Evolutionary conservation across 139 green algal species (phyloP), one percentile per base, ranked within the genome.

Genomic region (Auxenochlorella protothecoides): DNA sequence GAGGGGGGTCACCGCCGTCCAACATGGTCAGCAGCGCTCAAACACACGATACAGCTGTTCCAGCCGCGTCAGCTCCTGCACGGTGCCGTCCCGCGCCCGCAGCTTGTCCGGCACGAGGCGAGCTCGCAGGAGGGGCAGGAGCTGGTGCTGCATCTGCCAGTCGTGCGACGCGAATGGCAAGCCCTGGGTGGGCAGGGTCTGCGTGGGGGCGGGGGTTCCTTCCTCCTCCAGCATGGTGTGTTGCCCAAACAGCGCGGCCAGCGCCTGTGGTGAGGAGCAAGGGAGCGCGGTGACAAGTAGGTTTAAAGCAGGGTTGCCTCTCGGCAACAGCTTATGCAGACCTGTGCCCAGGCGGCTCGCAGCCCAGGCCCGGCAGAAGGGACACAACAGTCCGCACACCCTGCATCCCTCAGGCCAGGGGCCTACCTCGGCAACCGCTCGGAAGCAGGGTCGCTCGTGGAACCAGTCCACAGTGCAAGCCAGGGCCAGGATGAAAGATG

Each of bases 1-100:
- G 27, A 44, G 27, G 27, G 27, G 27, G 27, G 27, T 44, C 27
- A 44, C 27, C 27, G 27, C 27, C 27, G 27, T 44, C 27, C 27
- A 44, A 44, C 27, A 44, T 44, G 27, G 5, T 80, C 79, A 96
- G 75, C 92, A 97, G 10, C 92, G 76, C 83, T 97, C 92, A 83
- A 97, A 97, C 13, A 96, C 84, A 12, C 85, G 84, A 69, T 97
- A 97, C 6, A 97, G 83, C 16, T 85, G 80, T 73, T 96, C 91
- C 68, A 97, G 77, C 0, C 83, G 81, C 4, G 90, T 91, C 16
- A 97, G 75, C 80, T 97, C 85, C 55, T 96, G 69, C 7, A 90
- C 77, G 12, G 74, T 87, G 60, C 88, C 90, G 74, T 94, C 90
- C 4, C 67, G 81, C 10, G 83, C 82, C 3, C 85, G 74, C 55